phyloP scores from a whole-genome alignment of 331 rosid species.

The Erythrophleum ivorense region DNA sequence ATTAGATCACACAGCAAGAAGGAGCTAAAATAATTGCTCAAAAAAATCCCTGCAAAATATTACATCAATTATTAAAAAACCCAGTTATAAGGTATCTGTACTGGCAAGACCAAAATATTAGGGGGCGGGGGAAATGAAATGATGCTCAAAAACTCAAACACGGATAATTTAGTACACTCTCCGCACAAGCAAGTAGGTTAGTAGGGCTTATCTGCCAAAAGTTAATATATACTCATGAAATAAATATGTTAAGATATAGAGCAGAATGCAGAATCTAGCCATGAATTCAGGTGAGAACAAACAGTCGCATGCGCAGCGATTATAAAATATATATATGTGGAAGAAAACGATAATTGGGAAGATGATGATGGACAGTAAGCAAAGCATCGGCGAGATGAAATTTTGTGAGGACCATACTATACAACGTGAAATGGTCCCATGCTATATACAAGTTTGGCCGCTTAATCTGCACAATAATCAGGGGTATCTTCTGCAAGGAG shows the following conservation, averaged over 20 bases:
- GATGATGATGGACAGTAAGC: constrained; percentile 15
- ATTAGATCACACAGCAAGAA: background rate
- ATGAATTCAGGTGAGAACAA: constrained; percentile 34
- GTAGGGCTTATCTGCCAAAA: constrained; percentile 39
- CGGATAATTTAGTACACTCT: background rate
- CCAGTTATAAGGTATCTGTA: background rate
- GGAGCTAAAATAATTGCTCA: background rate
- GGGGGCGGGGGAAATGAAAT: background rate
- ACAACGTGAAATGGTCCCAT: constrained; percentile 67
- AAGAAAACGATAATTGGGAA: constrained; percentile 19
- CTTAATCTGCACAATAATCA: constrained; percentile 51
- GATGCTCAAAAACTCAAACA: background rate
- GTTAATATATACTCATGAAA: constrained; percentile 1
- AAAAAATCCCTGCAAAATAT: background rate
- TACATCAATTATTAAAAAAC: background rate
- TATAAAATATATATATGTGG: constrained; percentile 17
- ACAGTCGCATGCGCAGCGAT: constrained; percentile 47
- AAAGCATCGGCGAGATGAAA: constrained; percentile 27
- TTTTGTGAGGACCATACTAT: constrained; percentile 63
- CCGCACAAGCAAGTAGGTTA: constrained; percentile 21
- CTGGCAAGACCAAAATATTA: background rate
- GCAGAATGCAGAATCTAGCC: constrained; percentile 38
- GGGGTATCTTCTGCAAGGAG: constrained; percentile 33
- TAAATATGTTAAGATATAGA: background rate
- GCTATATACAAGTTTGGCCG: constrained; percentile 38